Evolutionary conservation across 345 rosid genomes (phyloP).

Genomic region (Firmiana major): DNA sequence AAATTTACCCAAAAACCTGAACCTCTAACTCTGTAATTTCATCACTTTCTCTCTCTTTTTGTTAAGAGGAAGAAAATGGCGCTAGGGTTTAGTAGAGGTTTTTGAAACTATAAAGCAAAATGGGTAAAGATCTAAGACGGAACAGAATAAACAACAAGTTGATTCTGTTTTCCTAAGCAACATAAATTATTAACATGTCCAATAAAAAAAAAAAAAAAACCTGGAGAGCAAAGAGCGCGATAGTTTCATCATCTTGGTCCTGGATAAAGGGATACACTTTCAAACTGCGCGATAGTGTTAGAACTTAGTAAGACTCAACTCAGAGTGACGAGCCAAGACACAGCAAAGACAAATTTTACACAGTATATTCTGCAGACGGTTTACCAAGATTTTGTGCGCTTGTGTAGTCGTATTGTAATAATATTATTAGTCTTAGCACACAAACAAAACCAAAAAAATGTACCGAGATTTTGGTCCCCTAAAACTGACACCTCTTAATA

Average conservation of each 20-base stretch:
- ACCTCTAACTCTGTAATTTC: neutral
- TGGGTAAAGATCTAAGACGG: neutral
- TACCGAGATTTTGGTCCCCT: too few relatives aligned
- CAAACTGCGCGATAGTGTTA: neutral
- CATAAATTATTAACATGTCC: neutral
- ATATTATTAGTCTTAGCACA: too few relatives aligned
- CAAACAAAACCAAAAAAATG: too few relatives aligned
- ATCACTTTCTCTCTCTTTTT: neutral
- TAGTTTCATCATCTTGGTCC: constrained; percentile 30
- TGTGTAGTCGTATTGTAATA: too few relatives aligned
- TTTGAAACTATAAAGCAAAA: neutral
- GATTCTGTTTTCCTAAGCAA: neutral
- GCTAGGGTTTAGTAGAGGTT: constrained; percentile 5
- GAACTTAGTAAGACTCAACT: neutral
- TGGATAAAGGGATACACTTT: neutral
- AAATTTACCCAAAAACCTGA: neutral
- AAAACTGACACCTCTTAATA: too few relatives aligned
- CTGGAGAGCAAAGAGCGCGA: constrained; percentile 42
- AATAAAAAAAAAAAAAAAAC: constrained; percentile 5
- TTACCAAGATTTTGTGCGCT: too few relatives aligned
- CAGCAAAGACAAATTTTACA: neutral
- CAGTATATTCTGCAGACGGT: too few relatives aligned
- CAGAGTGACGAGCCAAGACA: neutral
- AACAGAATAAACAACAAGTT: neutral
- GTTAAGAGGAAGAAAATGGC: neutral